Percentiles rank a stretch among this genome's conserved stretches.
Evolutionary conservation across 257 asterid species (phyloP).

Genomic region (Coffea canephora): DNA sequence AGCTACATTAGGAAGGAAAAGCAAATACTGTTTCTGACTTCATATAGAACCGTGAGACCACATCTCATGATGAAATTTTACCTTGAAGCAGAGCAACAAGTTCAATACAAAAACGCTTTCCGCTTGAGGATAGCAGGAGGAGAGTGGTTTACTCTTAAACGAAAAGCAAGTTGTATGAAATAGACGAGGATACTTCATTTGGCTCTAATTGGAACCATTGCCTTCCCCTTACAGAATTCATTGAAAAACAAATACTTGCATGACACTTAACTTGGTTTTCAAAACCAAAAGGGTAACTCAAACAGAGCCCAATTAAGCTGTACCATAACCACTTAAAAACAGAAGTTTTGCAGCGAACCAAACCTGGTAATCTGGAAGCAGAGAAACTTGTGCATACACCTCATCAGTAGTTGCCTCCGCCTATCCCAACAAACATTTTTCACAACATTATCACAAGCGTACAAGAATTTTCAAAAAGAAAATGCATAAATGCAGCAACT

Average conservation of each 20-base stretch:
- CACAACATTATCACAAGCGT: not conserved
- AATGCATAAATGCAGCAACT: not conserved
- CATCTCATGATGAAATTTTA: not conserved
- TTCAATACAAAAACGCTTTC: not conserved
- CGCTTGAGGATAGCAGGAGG: not conserved
- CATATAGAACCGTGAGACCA: not conserved
- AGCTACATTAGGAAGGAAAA: not conserved
- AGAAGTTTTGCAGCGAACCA: conserved; percentile 5
- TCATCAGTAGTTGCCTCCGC: conserved; percentile 86
- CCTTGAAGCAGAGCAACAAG: not conserved
- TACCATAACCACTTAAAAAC: not conserved
- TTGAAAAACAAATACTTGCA: not conserved
- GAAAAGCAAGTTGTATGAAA: not conserved
- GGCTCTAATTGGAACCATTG: not conserved
- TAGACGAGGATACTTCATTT: not conserved
- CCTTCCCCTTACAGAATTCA: not conserved
- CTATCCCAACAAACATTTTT: conserved; percentile 31
- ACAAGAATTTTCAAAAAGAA: conserved; percentile 1
- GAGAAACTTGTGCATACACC: conserved; percentile 84
- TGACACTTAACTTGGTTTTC: not conserved
- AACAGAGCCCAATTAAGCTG: not conserved
- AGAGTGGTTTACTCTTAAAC: not conserved
- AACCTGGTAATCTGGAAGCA: conserved; percentile 80
- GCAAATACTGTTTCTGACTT: not conserved
- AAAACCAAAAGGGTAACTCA: not conserved